phyloP scores from a whole-genome alignment of 192 early-diverging fungal species.

The Backusella morwellensis region DNA sequence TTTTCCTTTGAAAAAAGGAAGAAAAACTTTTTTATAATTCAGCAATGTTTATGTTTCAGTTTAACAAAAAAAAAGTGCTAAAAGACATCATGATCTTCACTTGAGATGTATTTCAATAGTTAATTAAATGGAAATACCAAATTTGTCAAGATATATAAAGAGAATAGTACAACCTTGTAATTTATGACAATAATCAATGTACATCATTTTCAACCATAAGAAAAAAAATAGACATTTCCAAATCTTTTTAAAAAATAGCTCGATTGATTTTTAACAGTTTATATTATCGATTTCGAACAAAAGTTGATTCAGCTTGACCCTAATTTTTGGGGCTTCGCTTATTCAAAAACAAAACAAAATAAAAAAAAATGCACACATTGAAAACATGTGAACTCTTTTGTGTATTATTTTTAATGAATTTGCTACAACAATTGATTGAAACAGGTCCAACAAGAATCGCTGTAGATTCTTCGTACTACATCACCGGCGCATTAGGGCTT shows the following conservation, averaged over 20 bases:
- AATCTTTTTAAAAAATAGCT: not conserved
- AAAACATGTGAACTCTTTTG: conserved; percentile 3
- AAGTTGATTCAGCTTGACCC: conserved; percentile 1
- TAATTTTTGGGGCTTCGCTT: conserved; percentile 5
- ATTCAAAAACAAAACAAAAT: not conserved
- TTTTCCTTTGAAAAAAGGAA: not conserved
- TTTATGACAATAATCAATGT: not conserved
- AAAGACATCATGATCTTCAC: not conserved
- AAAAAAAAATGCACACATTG: not conserved
- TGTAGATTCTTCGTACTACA: conserved; percentile 3
- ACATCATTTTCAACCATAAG: not conserved
- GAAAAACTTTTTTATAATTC: not conserved
- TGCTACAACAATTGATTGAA: conserved; percentile 2
- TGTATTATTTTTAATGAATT: conserved; percentile 2
- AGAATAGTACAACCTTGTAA: not conserved
- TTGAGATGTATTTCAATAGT: not conserved
- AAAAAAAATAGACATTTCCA: not conserved
- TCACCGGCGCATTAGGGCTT: not conserved
- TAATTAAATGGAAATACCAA: not conserved
- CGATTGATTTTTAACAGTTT: not conserved
- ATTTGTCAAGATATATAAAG: not conserved
- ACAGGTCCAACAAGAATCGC: conserved; percentile 2
- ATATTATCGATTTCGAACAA: not conserved
- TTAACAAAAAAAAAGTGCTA: not conserved
- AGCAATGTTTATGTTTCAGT: conserved; percentile 2